Conservation (phyloP, 139 green algal species). For the Picochlorum sp. region DNA sequence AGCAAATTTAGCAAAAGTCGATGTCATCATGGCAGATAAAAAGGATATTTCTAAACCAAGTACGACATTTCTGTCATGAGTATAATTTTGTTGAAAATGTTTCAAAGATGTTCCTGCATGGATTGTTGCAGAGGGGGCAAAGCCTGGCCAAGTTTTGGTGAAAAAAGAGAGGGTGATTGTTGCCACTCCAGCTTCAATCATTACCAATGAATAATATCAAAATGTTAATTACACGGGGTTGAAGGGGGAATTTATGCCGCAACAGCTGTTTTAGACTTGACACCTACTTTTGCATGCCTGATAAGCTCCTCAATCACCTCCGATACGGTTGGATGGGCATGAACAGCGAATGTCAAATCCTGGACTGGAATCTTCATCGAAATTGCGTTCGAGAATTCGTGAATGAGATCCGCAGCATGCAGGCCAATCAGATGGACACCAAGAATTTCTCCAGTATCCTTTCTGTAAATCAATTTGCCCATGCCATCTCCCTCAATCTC, state of each 20-base stretch:
- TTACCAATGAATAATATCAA: conserved; percentile 1
- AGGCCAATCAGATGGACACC: conserved; percentile 92
- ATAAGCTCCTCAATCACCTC: conserved; percentile 69
- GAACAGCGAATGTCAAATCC: conserved; percentile 97
- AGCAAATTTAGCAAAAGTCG: conserved; percentile 32
- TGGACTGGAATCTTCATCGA: conserved; percentile 75
- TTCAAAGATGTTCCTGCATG: background rate
- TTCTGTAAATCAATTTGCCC: conserved; percentile 94
- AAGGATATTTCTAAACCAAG: conserved; percentile 65
- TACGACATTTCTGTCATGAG: background rate
- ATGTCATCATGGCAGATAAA: conserved; percentile 46
- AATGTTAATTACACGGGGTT: conserved; percentile 19
- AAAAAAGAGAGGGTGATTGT: conserved; percentile 54
- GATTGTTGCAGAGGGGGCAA: conserved; percentile 40
- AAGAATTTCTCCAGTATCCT: conserved; percentile 95
- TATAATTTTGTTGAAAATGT: background rate
- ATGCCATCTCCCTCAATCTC: conserved; percentile 97
- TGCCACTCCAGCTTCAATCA: conserved; percentile 26
- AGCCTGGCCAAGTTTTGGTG: conserved; percentile 64
- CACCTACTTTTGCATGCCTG: conserved; percentile 22
- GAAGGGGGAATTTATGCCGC: conserved; percentile 32
- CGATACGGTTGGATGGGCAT: conserved; percentile 94
- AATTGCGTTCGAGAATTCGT: conserved; percentile 97
- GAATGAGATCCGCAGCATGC: conserved; percentile 97
- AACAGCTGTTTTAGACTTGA: conserved; percentile 7